Evolutionary conservation across 331 rosid genomes (phyloP), one percentile per base, ranked within the genome.

Genomic region (Quercus lobata): DNA sequence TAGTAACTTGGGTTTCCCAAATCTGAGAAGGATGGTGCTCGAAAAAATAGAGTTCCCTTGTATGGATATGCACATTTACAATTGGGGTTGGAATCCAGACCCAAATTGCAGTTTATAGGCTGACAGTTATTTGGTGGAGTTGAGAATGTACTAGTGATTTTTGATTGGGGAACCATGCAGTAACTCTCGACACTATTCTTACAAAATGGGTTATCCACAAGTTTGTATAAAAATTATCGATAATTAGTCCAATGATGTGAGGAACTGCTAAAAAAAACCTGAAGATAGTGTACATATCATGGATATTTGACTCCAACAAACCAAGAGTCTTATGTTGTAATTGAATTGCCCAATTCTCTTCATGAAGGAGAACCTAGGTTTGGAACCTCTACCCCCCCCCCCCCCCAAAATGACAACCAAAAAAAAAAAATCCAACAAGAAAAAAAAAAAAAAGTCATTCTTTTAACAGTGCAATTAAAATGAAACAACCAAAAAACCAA

Each of bases 11-110:
- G 7, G 61, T 85, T 84, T 27, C 16, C 79, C 80, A 87, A 77
- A 78, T 75, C 83, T 12, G 90, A 88, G 84, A 93, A 85, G 35
- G 86, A 73, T 55, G 89, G 89, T 54, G 91, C 89, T 88, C 89
- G 78, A 80, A 92, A 85, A 76, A 22, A 7, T 34, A 94, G 83
- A 66, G 80, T 83, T 79, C 94, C 96, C 2, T 74, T 68, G 76
- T 84, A 94, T 72, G 97, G 90, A 57, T 84, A 87, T 76, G 90
- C 88, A 77, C 98, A 94, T 81, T 12, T 78, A 77, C 98, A 92
- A 14, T 81, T 82, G n/a, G 94, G 97, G 82, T 91, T 91, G 21
- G 73, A 58, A 78, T 25, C 83, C 80, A 77, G 84, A 35, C 81
- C 75, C 6, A 69, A 22, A 60, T 24, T 66, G 81, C 98, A 93